Evolutionary conservation across 2,329 filamentous ascomycete species (phyloP).

Genomic region (Phialemonium atrogriseum): DNA sequence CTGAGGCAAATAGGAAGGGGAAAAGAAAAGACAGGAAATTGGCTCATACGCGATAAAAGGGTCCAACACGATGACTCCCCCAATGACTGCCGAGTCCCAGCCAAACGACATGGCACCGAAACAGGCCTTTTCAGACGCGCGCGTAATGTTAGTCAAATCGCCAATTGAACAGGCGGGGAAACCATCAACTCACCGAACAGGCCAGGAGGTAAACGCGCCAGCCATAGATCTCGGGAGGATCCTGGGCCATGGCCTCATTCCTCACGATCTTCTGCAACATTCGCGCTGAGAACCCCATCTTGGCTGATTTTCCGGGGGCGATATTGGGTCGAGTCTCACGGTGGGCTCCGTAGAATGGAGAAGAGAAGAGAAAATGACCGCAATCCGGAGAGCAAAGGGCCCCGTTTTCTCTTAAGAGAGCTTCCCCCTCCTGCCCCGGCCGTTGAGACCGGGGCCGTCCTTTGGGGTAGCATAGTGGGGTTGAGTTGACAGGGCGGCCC

Average conservation of each 20-base stretch:
- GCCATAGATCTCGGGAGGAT: conserved; percentile 61
- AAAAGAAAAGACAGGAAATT: background rate
- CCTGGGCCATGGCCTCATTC: conserved; percentile 55
- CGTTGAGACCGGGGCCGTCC: too few relatives aligned
- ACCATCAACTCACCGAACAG: conserved; percentile 42
- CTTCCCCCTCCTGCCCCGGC: too few relatives aligned
- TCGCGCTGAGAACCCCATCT: conserved; percentile 11
- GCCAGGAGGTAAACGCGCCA: conserved; percentile 61
- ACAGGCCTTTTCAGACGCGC: conserved; percentile 22
- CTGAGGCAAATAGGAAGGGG: background rate
- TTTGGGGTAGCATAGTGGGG: too few relatives aligned
- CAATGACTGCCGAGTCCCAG: conserved; percentile 55
- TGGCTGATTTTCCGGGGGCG: conserved; percentile 1
- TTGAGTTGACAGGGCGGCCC: too few relatives aligned
- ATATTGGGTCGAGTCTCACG: too few relatives aligned
- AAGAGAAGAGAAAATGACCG: too few relatives aligned
- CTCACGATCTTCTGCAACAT: conserved; percentile 35
- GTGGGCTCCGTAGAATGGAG: too few relatives aligned
- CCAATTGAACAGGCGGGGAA: background rate
- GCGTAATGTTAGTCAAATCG: conserved; percentile 5
- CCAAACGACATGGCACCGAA: conserved; percentile 52
- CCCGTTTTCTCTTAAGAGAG: too few relatives aligned
- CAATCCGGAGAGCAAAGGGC: too few relatives aligned
- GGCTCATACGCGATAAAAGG: conserved; percentile 38
- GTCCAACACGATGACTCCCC: conserved; percentile 53